Evolutionary conservation across 495 filamentous ascomycete genomes (phyloP), one percentile per base, ranked within the genome.

Genomic region (Hypomontagnella monticulosa): DNA sequence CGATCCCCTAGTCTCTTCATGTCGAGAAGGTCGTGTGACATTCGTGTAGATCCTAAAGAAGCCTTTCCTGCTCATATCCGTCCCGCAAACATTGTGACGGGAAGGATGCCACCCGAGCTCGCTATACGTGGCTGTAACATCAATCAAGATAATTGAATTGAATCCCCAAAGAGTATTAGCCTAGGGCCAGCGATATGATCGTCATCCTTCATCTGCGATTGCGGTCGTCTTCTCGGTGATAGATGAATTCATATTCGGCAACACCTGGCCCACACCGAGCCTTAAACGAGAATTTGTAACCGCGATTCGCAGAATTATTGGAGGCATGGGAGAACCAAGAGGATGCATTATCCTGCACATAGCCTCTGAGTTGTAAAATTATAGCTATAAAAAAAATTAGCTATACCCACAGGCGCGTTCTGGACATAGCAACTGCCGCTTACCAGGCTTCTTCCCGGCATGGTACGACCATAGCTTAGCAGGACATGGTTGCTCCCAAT

Each of bases 391-490:
- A 27, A 27, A 27, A 27, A 27, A 27, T 27, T 27, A 27, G 23
- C 23, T 27, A 27, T 27, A 27, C 23, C 23, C 23, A 27, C 6
- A 6, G 23, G 6, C 23, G 23, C 23, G 23, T 27, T 27, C 23
- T 27, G 32, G n/a, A 60, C 32, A 44, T 36, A 37, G 37, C 41
- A 65, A 46, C 46, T 63, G 53, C 52, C 56, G 55, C 43, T 43
- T 38, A 61, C 65, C 65, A 27, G 9, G 32, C 4, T 11, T 56
- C 14, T 57, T 37, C 20, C 41, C 18, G 36, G 50, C 52, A 46
- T 41, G 66, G 66, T 69, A 61, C 60, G n/a, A 62, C 66, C 59
- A 49, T 49, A 57, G 36, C 30, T 16, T n/a, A 41, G 14, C 41
- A 33, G 23, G 49, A 63, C 56, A 49, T 15, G 59, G 60, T 58